These are phyloP conservation scores for Monosporozyma yasuniensis DNA, from an alignment of 805 yeast genomes.

Conservation along the genomic window DNA sequence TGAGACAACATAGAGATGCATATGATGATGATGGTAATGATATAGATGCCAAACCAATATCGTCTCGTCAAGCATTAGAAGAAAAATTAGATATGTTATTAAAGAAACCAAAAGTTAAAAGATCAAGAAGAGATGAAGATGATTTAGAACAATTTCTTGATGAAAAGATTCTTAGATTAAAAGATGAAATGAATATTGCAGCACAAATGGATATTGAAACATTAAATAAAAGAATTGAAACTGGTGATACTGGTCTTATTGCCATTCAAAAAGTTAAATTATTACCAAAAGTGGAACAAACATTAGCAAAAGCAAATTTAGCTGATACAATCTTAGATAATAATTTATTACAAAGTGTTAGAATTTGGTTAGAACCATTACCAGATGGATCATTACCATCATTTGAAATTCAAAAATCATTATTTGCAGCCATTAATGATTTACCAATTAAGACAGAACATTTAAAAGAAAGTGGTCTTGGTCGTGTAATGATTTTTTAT, in stretches of 20 bases:
- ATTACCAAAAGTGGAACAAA: constrained; percentile 67
- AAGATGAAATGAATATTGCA: constrained; percentile 83
- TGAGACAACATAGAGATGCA: neutral
- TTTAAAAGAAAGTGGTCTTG: constrained; percentile 87
- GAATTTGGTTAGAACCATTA: constrained; percentile 96
- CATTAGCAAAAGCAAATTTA: constrained; percentile 70
- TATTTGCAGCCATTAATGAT: constrained; percentile 62
- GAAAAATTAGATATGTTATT: constrained; percentile 71
- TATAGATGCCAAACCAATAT: constrained; percentile 19
- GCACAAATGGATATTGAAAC: constrained; percentile 65
- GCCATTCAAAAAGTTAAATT: constrained; percentile 63
- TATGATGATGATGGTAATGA: constrained; percentile 8
- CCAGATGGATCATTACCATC: constrained; percentile 99
- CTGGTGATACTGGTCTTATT: constrained; percentile 28
- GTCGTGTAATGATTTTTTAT: constrained; percentile 87
- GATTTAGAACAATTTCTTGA: constrained; percentile 94
- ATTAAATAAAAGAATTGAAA: constrained; percentile 36
- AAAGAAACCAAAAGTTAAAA: constrained; percentile 52
- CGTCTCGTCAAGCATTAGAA: constrained; percentile 70
- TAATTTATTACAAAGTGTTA: constrained; percentile 82
- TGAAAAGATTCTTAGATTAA: constrained; percentile 71
- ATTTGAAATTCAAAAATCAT: constrained; percentile 84
- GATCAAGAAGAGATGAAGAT: constrained; percentile 73
- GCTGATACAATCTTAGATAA: constrained; percentile 92
- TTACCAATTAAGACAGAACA: constrained; percentile 95